Conservation (phyloP, 2,329 filamentous ascomycete species). For the Leptosphaerulina australis region DNA sequence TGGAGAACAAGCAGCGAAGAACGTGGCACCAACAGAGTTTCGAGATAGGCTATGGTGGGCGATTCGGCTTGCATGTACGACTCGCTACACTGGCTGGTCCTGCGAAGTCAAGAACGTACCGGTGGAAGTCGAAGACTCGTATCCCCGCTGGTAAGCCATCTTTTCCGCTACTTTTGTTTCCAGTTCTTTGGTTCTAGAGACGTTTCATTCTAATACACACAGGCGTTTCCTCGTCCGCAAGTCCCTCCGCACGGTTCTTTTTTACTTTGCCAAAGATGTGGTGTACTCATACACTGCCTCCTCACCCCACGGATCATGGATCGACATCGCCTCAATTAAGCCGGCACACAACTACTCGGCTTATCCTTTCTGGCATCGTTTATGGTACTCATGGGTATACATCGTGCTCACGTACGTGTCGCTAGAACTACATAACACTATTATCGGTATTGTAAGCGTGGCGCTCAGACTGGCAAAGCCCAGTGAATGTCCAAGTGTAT, state of each 20-base stretch:
- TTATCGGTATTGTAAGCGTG: conserved; percentile 25
- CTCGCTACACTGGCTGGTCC: conserved; percentile 35
- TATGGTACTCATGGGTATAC: conserved; percentile 27
- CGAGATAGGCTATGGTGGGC: conserved; percentile 31
- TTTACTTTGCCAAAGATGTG: conserved; percentile 23
- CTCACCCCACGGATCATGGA: conserved; percentile 31
- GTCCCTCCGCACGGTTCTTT: conserved; percentile 14
- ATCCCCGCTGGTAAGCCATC: conserved; percentile 29
- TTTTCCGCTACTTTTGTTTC: background rate
- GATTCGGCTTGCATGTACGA: conserved; percentile 20
- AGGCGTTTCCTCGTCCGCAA: conserved; percentile 35
- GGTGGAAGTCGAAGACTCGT: conserved; percentile 23
- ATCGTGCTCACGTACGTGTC: conserved; percentile 27
- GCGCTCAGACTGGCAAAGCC: conserved; percentile 24
- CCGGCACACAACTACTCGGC: background rate
- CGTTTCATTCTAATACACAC: background rate
- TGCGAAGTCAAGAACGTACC: conserved; percentile 37
- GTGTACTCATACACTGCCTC: conserved; percentile 25
- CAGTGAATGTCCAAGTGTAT: conserved; percentile 35
- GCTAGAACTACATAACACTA: conserved; percentile 24
- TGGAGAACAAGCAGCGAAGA: background rate
- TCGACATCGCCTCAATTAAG: conserved; percentile 21
- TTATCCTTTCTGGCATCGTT: conserved; percentile 18
- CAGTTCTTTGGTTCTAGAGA: background rate
- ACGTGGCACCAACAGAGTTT: conserved; percentile 14